Conservation (phyloP, 495 filamentous ascomycete species). For the Evernia prunastri region DNA sequence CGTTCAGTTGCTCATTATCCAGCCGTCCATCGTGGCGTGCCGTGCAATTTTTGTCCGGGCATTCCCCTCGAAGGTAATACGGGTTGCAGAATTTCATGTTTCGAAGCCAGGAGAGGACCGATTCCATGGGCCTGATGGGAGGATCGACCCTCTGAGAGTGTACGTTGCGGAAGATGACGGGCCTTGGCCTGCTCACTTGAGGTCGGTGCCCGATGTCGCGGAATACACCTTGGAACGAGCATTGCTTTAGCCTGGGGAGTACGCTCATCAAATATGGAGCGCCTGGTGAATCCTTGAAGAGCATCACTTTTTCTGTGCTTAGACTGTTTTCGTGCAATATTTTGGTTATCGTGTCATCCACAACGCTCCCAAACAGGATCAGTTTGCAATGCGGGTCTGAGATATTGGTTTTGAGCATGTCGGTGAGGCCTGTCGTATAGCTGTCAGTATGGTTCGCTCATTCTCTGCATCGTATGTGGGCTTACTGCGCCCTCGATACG, state of each 20-base stretch:
- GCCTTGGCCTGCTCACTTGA: background rate
- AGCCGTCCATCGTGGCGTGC: background rate
- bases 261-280: background rate
- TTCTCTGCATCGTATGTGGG: background rate
- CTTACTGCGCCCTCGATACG: background rate
- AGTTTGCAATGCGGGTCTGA: background rate
- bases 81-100: background rate
- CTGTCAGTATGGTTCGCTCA: background rate
- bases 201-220: background rate
- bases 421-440: background rate
- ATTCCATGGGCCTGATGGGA: background rate
- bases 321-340: background rate
- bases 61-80: background rate
- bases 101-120: background rate
- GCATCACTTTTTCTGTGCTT: background rate
- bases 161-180: background rate
- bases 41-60: background rate
- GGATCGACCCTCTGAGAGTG: background rate
- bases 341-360: background rate
- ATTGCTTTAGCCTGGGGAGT: background rate
- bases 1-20: background rate
- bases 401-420: background rate
- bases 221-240: background rate
- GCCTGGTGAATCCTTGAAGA: background rate
- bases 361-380: background rate